Percentiles rank a stretch among this genome's conserved stretches.
Evolutionary conservation across 225 moss, liverwort and hornwort species (phyloP).

Genomic region (Bryoerythrophyllum caledonicum): DNA sequence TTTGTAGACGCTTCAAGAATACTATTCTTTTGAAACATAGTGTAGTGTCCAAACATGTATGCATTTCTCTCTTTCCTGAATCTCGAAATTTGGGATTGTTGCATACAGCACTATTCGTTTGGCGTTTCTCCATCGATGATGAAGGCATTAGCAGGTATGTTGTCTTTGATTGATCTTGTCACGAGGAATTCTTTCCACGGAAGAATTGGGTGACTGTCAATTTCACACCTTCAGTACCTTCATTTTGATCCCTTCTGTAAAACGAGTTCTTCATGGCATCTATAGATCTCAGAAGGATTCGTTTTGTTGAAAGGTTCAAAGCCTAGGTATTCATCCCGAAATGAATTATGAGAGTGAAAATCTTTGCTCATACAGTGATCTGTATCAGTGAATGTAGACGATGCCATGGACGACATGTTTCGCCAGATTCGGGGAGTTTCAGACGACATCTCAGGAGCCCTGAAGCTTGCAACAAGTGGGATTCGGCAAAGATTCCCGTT

Average conservation of each 20-base stretch:
- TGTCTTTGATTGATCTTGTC: not conserved
- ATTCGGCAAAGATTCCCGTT: constrained; percentile 43
- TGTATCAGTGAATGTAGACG: constrained; percentile 83
- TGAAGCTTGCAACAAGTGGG: constrained; percentile 59
- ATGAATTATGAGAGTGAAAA: not conserved
- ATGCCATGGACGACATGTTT: constrained; percentile 97
- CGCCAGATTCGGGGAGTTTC: constrained; percentile 84
- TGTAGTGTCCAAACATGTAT: not conserved
- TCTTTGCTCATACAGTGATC: constrained; percentile 20
- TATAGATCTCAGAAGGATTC: not conserved
- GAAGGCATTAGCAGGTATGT: constrained; percentile 68
- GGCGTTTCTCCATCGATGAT: constrained; percentile 83
- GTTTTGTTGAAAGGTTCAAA: not conserved
- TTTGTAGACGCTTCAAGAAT: not conserved
- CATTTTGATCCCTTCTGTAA: not conserved
- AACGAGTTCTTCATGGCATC: not conserved
- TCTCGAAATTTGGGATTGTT: constrained; percentile 23
- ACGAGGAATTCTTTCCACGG: not conserved
- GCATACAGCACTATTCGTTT: constrained; percentile 62
- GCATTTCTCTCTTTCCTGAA: not conserved
- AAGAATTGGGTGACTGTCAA: not conserved
- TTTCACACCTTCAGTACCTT: not conserved
- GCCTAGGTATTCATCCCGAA: not conserved
- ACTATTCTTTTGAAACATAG: not conserved
- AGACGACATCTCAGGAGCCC: constrained; percentile 59